Evolutionary conservation across 495 filamentous ascomycete genomes (phyloP), one percentile per base, ranked within the genome.

Genomic region (Neurospora intermedia): DNA sequence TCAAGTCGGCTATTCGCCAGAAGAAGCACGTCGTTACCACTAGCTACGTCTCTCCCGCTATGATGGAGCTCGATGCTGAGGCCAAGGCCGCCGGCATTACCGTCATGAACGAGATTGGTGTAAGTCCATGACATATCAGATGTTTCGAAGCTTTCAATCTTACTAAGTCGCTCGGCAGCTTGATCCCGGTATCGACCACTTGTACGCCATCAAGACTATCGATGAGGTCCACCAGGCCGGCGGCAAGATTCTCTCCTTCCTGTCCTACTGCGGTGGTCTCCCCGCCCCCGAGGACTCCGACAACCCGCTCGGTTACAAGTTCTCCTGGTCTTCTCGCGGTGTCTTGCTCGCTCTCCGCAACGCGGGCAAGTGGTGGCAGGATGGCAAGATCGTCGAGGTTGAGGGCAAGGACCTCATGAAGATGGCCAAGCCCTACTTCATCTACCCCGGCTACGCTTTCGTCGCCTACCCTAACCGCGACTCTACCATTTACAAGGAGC

Each of bases 21-120:
- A 98, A 97, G 91, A 96, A 92, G 84, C 84, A 98, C 85, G 94
- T 98, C 70, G 96, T 98, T 70, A 98, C 96, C 48, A 98, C 96
- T n/a, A 92, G 89, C 73, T 98, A 98, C 77, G 91, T 97, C 69
- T 96, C 92, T 3, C 94, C 94, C 0, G 93, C 93, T 39, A 98
- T 99, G 94, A 77, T 89, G 81, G 96, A 93, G 84, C 86, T 99
- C 40, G 93, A 98, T 73, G 84, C 88, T 72, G 87, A 90, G 75
- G 89, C 87, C 80, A 97, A 97, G 87, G 91, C 91, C 66, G 96
- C 96, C 10, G 95, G 94, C 69, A 98, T 99, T 77, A 97, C 94
- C 0, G 94, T 99, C 73, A 92, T 99, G 92, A 98, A 99, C 80
- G 96, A 99, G 88, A 97, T 98, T 80, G 94, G 95, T 72, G 81